A percentile compares a stretch with the other conserved stretches of the same genome.
phyloP scores from a whole-genome alignment of 1,284 basidiomycete species.

The Malassezia obtusa region DNA sequence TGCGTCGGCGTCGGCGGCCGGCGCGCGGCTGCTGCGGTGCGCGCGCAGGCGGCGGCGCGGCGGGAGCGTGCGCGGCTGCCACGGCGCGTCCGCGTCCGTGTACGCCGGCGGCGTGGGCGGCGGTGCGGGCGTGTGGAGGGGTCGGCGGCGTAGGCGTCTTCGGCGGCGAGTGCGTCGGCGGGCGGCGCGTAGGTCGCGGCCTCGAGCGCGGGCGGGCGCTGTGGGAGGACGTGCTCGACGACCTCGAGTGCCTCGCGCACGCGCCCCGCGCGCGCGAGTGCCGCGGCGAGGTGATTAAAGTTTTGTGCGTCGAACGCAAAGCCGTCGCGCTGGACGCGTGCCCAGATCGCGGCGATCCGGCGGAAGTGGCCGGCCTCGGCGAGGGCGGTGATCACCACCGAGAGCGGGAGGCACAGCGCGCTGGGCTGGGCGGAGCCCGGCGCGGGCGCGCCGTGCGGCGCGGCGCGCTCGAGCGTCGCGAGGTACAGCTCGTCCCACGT shows the following conservation, averaged over 20 bases:
- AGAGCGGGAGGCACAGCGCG: slow-evolving; percentile 66
- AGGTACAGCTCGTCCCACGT: slow-evolving; percentile 65
- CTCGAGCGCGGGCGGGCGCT: slow-evolving; percentile 7
- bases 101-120: background rate
- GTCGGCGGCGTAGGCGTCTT: background rate
- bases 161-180: background rate
- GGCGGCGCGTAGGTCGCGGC: background rate
- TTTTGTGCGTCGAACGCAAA: slow-evolving; percentile 80
- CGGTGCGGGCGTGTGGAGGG: background rate
- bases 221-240: slow-evolving; percentile 62
- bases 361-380: slow-evolving; percentile 53
- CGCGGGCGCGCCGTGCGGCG: background rate
- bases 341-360: slow-evolving; percentile 64
- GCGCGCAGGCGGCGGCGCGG: background rate
- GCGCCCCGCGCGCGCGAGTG: slow-evolving; percentile 69
- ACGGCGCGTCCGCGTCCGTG: background rate
- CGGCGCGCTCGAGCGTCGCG: slow-evolving; percentile 48
- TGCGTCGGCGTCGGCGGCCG: background rate
- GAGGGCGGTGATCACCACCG: slow-evolving; percentile 66
- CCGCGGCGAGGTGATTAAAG: slow-evolving; percentile 76
- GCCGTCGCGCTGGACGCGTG: slow-evolving; percentile 57
- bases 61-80: background rate
- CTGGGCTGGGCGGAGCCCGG: slow-evolving; percentile 49
- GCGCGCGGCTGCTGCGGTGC: background rate
- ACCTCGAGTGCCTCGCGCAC: slow-evolving; percentile 71